These are phyloP conservation scores for Komagataea norvegica DNA, from an alignment of 1,139 yeast species.

Conservation along the genomic window DNA sequence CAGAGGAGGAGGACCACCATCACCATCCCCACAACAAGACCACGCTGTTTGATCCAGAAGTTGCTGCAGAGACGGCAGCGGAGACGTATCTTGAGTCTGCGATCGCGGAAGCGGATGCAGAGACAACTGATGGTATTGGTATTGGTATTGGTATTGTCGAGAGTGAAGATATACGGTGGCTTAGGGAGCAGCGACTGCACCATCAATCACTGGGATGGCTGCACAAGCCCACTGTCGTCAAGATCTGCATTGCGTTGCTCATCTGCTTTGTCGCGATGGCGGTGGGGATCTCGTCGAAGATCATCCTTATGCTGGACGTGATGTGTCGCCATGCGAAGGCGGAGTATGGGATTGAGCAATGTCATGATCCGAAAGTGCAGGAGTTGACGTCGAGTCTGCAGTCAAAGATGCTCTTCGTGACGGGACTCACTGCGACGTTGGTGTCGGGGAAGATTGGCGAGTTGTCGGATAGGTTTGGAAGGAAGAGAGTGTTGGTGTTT, in stretches of 20 bases:
- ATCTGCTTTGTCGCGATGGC: constrained; percentile 20
- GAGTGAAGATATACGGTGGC: constrained; percentile 22
- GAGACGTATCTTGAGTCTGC: constrained; percentile 15
- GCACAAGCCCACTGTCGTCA: constrained; percentile 28
- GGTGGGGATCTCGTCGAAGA: constrained; percentile 25
- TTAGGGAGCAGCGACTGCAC: constrained; percentile 25
- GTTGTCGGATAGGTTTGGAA: constrained; percentile 61
- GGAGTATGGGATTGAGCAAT: constrained; percentile 12
- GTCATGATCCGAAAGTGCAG: constrained; percentile 32
- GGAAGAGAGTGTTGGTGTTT: constrained; percentile 44
- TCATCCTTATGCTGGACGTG: constrained; percentile 26
- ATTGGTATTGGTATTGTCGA: too few relatives aligned
- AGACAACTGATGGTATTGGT: too few relatives aligned
- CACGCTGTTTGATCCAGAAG: constrained; percentile 9
- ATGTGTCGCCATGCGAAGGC: constrained; percentile 23
- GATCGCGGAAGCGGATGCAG: constrained; percentile 17
- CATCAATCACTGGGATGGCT: constrained; percentile 24
- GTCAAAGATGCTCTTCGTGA: constrained; percentile 20
- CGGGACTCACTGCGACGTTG: constrained; percentile 24
- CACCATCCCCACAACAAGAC: neutral
- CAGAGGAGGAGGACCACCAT: too few relatives aligned
- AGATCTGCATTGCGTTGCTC: constrained; percentile 26
- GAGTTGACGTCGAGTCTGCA: constrained; percentile 23
- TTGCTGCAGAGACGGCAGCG: constrained; percentile 15
- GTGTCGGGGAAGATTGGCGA: constrained; percentile 41